Evolutionary conservation across 331 rosid species (phyloP).

Genomic region (Rosa hybrid): DNA sequence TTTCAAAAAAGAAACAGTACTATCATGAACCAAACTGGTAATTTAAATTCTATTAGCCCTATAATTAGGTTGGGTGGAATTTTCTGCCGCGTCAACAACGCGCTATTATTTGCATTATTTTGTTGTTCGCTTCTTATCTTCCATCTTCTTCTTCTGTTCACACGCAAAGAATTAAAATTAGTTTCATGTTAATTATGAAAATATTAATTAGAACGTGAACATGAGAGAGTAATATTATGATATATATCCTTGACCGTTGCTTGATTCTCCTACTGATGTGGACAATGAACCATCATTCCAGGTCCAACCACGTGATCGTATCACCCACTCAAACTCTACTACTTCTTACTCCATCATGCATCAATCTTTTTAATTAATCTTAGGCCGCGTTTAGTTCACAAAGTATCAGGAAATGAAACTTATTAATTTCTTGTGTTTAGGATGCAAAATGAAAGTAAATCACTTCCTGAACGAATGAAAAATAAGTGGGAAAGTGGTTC

Average conservation of each 20-base stretch:
- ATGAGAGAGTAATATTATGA: neutral
- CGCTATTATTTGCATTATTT: slow-evolving; percentile 10
- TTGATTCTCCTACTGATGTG: slow-evolving; percentile 26
- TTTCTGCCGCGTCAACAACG: slow-evolving; percentile 29
- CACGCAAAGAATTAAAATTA: slow-evolving; percentile 22
- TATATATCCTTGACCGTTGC: slow-evolving; percentile 41
- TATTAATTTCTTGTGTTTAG: too few species aligned
- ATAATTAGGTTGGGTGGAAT: neutral
- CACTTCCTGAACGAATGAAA: too few species aligned
- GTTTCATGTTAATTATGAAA: neutral
- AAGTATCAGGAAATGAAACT: too few species aligned
- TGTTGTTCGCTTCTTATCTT: slow-evolving; percentile 17
- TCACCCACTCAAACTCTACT: slow-evolving; percentile 14
- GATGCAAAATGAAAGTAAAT: too few species aligned
- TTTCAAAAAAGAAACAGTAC: too few species aligned
- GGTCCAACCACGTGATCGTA: slow-evolving; percentile 50
- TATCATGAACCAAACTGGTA: neutral
- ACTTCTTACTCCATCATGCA: neutral
- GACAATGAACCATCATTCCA: slow-evolving; percentile 30
- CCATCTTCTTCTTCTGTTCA: slow-evolving; percentile 20
- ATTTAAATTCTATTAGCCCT: too few species aligned
- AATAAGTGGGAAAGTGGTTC: too few species aligned
- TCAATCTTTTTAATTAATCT: too few species aligned
- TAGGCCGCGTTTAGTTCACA: too few species aligned
- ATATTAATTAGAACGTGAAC: too few species aligned